A percentile compares a stretch with the other conserved stretches of the same genome.
phyloP scores from a whole-genome alignment of 2,329 filamentous ascomycete genomes.

The Beauveria medogensis region DNA sequence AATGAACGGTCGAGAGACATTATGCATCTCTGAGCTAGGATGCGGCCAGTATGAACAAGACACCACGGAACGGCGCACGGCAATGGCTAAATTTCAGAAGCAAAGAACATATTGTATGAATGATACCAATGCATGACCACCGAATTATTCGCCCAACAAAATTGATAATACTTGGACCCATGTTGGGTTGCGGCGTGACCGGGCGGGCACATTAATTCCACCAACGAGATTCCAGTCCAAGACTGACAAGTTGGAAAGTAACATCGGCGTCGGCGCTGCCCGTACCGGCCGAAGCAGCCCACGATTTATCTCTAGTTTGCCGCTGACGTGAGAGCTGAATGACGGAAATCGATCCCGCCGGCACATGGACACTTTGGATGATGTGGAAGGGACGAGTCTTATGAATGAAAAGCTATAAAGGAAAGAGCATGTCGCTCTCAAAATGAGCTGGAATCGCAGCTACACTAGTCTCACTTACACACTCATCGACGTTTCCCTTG shows the following conservation, averaged over 20 bases:
- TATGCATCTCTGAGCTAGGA: background rate
- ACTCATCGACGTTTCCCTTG: background rate
- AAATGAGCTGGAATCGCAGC: background rate
- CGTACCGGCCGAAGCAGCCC: background rate
- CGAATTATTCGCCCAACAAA: too few species aligned
- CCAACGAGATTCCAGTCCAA: background rate
- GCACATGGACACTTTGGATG: background rate
- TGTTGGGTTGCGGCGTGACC: too few species aligned
- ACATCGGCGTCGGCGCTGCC: background rate
- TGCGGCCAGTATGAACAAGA: background rate
- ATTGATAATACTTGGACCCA: too few species aligned
- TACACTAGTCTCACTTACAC: background rate
- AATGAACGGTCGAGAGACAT: background rate
- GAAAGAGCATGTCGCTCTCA: background rate
- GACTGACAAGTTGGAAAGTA: background rate
- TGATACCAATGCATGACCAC: too few species aligned
- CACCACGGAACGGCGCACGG: background rate
- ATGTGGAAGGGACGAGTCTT: background rate
- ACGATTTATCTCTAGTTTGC: background rate
- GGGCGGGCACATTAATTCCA: background rate
- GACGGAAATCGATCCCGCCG: background rate
- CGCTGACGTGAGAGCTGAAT: constrained; percentile 1
- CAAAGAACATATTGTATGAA: too few species aligned
- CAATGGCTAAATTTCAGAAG: too few species aligned
- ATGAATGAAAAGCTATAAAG: background rate